Evolutionary conservation across 1,284 basidiomycete genomes (phyloP), one percentile per base, ranked within the genome.

Genomic region (Papiliotrema flavescens): DNA sequence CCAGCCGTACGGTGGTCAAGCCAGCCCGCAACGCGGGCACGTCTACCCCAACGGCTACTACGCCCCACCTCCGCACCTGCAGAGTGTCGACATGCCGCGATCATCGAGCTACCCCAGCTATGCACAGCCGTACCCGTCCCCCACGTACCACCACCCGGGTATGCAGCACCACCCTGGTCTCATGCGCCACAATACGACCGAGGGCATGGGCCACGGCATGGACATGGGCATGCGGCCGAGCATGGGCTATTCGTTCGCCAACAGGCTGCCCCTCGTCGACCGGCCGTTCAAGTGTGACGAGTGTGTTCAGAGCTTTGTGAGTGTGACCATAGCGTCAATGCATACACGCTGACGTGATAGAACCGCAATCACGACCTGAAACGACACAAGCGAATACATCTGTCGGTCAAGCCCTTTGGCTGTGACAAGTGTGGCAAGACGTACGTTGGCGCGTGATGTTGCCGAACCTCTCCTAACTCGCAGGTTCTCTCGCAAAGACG

Each of bases 331-430:
- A n/a, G n/a, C 28, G 28, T 6, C 28, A 6, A 32, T 32, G 5
- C 6, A 32, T 32, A 39, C 35, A 26, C 39, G 22, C 26, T 32
- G 20, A 35, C 19, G 28, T 14, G 19, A 20, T 51, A 74, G 70
- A 79, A 78, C 66, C 75, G 77, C 23, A 78, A 78, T 59, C 77
- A 79, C 55, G 77, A 79, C 60, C 59, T 78, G 53, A 79, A 78
- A 57, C 66, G 76, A 45, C 76, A 78, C 61, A 76, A 75, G 63
- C 64, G 76, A 45, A 78, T 78, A 22, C 77, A 78, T 56, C 63
- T 78, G n/a, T 70, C 66, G 41, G 72, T 77, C 53, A 78, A 78
- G 64, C 76, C 76, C 20, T 78, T 75, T 52, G 69, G 69, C 8
- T 79, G 77, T 51, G 73, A 73, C 49, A 74, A 74, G 60, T 78